phyloP scores from a whole-genome alignment of 306 rosid species.

The Clitoria ternatea region DNA sequence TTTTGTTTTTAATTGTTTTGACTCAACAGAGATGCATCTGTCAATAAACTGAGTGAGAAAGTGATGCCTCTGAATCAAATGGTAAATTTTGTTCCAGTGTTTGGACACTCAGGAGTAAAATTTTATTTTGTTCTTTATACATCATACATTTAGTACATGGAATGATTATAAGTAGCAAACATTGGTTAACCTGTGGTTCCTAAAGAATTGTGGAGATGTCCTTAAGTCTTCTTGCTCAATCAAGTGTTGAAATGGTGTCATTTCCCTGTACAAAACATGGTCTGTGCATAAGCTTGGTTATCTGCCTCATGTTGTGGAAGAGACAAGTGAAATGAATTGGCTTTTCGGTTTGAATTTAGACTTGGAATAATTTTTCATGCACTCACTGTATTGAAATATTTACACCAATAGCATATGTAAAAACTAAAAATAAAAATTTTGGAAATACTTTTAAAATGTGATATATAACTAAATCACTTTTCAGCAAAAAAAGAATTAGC shows the following conservation, averaged over 20 bases:
- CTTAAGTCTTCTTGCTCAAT: background rate
- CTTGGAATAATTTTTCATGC: background rate
- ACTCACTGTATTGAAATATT: background rate
- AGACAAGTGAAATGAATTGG: background rate
- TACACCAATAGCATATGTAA: background rate
- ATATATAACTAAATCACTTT: background rate
- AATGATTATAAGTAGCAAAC: background rate
- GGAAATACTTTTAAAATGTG: background rate
- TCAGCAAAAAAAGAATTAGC: background rate
- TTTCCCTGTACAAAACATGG: background rate
- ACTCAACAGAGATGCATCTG: background rate
- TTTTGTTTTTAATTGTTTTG: background rate
- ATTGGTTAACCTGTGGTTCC: background rate
- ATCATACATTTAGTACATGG: background rate
- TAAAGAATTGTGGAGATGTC: background rate
- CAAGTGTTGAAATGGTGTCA: background rate
- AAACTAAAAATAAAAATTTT: background rate
- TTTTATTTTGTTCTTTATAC: slow-evolving; percentile 1
- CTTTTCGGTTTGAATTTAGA: background rate
- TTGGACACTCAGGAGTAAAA: background rate
- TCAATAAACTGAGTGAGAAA: background rate
- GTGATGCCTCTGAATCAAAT: background rate
- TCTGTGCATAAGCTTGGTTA: background rate
- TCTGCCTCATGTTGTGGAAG: slow-evolving; percentile 1
- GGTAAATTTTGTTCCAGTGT: background rate